Conservation (phyloP, 495 filamentous ascomycete species). For the Trichoderma asperelloides region DNA sequence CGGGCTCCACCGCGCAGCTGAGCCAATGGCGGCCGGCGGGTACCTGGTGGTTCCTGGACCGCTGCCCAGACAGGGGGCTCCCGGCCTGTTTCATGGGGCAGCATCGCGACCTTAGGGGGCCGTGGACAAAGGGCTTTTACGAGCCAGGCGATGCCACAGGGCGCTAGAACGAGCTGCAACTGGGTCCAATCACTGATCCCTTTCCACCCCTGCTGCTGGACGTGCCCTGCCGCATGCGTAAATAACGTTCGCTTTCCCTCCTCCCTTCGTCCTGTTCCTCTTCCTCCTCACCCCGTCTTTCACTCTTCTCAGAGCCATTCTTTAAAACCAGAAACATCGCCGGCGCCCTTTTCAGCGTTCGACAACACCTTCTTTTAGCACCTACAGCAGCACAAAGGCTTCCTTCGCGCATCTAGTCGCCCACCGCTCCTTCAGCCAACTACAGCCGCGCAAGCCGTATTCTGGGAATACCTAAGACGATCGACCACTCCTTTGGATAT, state of each 20-base stretch:
- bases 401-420: constrained; percentile 2
- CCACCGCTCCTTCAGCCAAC: background rate
- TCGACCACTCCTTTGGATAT: constrained; percentile 7
- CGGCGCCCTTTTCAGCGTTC: background rate
- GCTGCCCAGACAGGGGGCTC: background rate
- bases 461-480: background rate
- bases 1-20: background rate
- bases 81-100: background rate
- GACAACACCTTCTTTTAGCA: background rate
- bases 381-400: background rate
- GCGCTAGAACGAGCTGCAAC: constrained; percentile 51
- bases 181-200: constrained; percentile 14
- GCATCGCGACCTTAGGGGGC: background rate
- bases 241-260: background rate
- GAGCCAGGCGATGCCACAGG: constrained; percentile 20
- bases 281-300: background rate
- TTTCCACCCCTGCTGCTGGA: background rate
- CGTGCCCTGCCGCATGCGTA: background rate
- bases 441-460: background rate
- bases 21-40: background rate
- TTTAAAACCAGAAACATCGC: background rate
- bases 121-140: background rate
- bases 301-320: background rate
- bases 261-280: background rate
- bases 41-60: constrained; percentile 6